phyloP scores from a whole-genome alignment of 495 filamentous ascomycete species.

The Neurospora tetraspora region DNA sequence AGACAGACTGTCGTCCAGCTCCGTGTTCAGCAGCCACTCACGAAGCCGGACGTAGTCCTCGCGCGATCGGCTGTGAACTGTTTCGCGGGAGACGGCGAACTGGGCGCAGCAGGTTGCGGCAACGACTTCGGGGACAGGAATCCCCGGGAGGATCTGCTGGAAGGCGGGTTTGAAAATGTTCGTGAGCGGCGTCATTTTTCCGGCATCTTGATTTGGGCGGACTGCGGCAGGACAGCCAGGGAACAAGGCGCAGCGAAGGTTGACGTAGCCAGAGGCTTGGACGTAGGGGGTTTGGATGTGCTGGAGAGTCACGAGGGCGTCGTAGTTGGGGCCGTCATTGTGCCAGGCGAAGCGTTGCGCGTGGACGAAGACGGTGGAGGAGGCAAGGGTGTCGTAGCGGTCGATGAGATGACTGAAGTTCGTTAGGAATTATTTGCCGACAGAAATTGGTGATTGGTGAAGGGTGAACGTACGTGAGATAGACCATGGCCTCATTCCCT shows the following conservation, averaged over 20 bases:
- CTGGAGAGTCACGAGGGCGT: slow-evolving; percentile 36
- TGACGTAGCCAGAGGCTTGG: slow-evolving; percentile 48
- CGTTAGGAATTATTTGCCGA: slow-evolving; percentile 26
- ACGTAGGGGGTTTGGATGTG: slow-evolving; percentile 48
- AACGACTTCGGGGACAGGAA: slow-evolving; percentile 32
- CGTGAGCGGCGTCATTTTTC: background rate
- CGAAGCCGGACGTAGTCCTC: slow-evolving; percentile 47
- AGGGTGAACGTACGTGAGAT: slow-evolving; percentile 37
- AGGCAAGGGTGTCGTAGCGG: slow-evolving; percentile 50
- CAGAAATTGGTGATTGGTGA: slow-evolving; percentile 23
- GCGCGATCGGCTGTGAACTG: slow-evolving; percentile 36
- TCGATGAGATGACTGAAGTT: slow-evolving; percentile 51
- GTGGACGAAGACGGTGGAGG: slow-evolving; percentile 52
- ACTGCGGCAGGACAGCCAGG: slow-evolving; percentile 54
- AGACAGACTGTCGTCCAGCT: slow-evolving; percentile 44
- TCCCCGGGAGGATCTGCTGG: slow-evolving; percentile 43
- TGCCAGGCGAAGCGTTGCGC: slow-evolving; percentile 56
- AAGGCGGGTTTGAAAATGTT: slow-evolving; percentile 41
- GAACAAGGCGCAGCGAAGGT: slow-evolving; percentile 54
- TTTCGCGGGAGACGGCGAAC: slow-evolving; percentile 51
- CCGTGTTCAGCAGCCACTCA: slow-evolving; percentile 51
- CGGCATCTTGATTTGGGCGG: slow-evolving; percentile 11
- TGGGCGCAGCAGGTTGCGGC: slow-evolving; percentile 59
- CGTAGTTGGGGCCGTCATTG: slow-evolving; percentile 46
- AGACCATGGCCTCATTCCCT: slow-evolving; percentile 55